Evolutionary conservation across 2,329 filamentous ascomycete genomes (phyloP), one percentile per base, ranked within the genome.

Genomic region (Rasamsonia emersonii): DNA sequence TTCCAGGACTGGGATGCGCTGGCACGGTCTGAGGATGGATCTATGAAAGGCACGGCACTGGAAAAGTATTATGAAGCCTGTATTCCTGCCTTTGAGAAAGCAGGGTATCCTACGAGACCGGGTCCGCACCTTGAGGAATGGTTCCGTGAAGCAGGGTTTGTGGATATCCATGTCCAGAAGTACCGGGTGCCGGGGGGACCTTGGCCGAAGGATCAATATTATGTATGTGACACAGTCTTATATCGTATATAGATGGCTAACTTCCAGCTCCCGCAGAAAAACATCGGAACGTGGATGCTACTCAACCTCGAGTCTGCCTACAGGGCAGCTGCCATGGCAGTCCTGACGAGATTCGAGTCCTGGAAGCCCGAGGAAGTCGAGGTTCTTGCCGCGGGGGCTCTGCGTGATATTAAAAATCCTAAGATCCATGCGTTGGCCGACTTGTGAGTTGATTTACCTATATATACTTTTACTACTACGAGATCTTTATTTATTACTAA

Each of bases 101-200:
- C 13, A 7, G 24, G 24, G 7, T 27, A 27, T 14, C 13, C 7
- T 27, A 15, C 14, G 9, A 27, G 24, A 10, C 24, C 24, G 9
- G 24, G 24, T 9, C 24, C 24, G 7, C 9, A 9, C 9, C 13
- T 27, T 7, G 24, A 27, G 13, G 9, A 27, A 27, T 27, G 24
- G 24, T 27, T 27, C 37, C 33, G 44, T 11, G 33, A 50, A 4
- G 51, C 44, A 3, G 52, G 53, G 7, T 54, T 56, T 35, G 36
- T 46, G 14, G 42, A 51, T 21, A 46, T 54, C 9, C 47, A 36
- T 7, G 52, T 56, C 31, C 40, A 37, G 13, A 37, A 43, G 10
- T 51, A 42, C 39, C 52, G 53, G 27, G 38, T 51, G 34, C 53
- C 52, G 3, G 39, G 54, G 9, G 52, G 52, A 6, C 41, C 44